Conservation (phyloP, 352 stramenopile species). For the Peronospora farinosa region DNA sequence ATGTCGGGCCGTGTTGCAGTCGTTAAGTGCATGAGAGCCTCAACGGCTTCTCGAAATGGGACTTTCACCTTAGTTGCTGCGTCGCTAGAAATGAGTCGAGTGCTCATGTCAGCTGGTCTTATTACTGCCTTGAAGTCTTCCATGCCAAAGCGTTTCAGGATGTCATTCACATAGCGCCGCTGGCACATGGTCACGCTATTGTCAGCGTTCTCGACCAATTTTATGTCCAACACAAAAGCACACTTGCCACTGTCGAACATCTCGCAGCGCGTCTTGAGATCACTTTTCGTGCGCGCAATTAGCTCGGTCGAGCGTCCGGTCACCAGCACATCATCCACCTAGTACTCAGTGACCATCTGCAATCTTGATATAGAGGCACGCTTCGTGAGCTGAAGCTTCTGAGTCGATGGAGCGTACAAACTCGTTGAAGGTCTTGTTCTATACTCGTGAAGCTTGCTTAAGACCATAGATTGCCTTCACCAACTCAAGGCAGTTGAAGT, state of each 20-base stretch:
- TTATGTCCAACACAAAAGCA: slow-evolving; percentile 17
- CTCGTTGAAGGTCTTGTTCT: slow-evolving; percentile 8
- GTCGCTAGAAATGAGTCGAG: slow-evolving; percentile 1
- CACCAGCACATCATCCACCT: slow-evolving; percentile 18
- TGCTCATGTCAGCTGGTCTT: slow-evolving; percentile 10
- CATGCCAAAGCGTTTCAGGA: slow-evolving; percentile 26
- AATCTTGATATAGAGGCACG: slow-evolving; percentile 17
- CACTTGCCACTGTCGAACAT: slow-evolving; percentile 26
- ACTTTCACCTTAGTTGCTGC: slow-evolving; percentile 7
- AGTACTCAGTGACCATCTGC: slow-evolving; percentile 10
- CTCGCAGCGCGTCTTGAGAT: slow-evolving; percentile 19
- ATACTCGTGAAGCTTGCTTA: slow-evolving; percentile 10
- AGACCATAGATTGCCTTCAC: slow-evolving; percentile 11
- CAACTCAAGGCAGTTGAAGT: slow-evolving; percentile 6
- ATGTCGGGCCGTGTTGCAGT: slow-evolving; percentile 17
- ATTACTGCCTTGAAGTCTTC: slow-evolving; percentile 9
- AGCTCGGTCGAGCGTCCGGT: slow-evolving; percentile 9
- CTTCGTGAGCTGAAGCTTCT: not conserved
- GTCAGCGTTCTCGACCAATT: slow-evolving; percentile 10
- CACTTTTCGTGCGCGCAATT: slow-evolving; percentile 9
- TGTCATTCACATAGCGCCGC: slow-evolving; percentile 16
- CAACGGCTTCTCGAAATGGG: slow-evolving; percentile 15
- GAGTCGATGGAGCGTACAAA: not conserved
- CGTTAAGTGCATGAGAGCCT: slow-evolving; percentile 21
- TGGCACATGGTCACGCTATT: slow-evolving; percentile 18